Evolutionary conservation across 2,329 filamentous ascomycete genomes (phyloP).

Genomic region (Fusarium paranaense): DNA sequence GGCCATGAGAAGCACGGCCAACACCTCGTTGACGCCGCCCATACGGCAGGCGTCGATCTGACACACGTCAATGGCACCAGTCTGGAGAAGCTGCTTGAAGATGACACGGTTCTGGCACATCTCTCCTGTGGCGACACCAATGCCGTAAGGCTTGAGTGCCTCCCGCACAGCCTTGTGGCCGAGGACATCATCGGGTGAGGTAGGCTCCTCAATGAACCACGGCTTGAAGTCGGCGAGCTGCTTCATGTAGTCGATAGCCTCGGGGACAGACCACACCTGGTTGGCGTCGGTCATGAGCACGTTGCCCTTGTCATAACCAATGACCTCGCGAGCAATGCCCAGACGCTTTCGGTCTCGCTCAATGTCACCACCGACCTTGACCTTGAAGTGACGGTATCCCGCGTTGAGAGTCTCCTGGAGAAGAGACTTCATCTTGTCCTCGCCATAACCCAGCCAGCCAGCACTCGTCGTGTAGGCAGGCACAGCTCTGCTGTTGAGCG

Average conservation of each 20-base stretch:
- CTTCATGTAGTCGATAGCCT: slow-evolving; percentile 89
- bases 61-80: slow-evolving; percentile 85
- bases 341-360: slow-evolving; percentile 79
- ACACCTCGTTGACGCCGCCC: slow-evolving; percentile 90
- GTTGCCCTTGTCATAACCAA: slow-evolving; percentile 85
- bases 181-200: slow-evolving; percentile 88
- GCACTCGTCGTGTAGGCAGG: slow-evolving; percentile 92
- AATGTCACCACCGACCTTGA: slow-evolving; percentile 84
- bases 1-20: slow-evolving; percentile 90
- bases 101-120: slow-evolving; percentile 96
- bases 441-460: slow-evolving; percentile 90
- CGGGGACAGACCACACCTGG: slow-evolving; percentile 91
- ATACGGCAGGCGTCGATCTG: slow-evolving; percentile 92
- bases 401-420: slow-evolving; percentile 79
- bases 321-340: slow-evolving; percentile 79
- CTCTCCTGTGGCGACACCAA: slow-evolving; percentile 91
- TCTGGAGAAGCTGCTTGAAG: slow-evolving; percentile 89
- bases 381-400: slow-evolving; percentile 89
- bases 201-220: slow-evolving; percentile 97
- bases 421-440: slow-evolving; percentile 85
- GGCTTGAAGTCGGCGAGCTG: slow-evolving; percentile 84
- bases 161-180: slow-evolving; percentile 88
- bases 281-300: slow-evolving; percentile 94
- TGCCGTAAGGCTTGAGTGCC: slow-evolving; percentile 78
- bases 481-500: slow-evolving; percentile 78